phyloP scores from a whole-genome alignment of 768 basidiomycete genomes.

The Amyloporia xantha region DNA sequence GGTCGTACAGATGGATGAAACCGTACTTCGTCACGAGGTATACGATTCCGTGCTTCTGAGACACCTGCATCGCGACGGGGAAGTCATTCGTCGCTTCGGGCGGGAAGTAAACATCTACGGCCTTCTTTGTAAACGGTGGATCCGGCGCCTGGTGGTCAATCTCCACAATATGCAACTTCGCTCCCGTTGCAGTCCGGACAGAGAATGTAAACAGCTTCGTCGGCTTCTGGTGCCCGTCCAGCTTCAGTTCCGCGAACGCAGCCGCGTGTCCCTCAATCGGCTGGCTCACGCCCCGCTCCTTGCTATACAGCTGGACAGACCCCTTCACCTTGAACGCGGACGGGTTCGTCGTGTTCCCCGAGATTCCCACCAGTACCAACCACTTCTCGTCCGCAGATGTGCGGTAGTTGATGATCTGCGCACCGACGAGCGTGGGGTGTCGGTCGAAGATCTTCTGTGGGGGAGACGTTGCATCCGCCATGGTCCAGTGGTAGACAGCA shows the following conservation, averaged over 20 bases:
- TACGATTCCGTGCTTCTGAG: constrained; percentile 92
- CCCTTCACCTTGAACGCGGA: constrained; percentile 99
- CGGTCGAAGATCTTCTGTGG: constrained; percentile 96
- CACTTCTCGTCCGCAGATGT: constrained; percentile 91
- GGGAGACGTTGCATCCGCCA: constrained; percentile 63
- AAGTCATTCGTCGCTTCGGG: constrained; percentile 98
- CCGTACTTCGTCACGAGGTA: constrained; percentile 99
- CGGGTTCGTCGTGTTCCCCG: constrained; percentile 86
- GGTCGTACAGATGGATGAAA: constrained; percentile 98
- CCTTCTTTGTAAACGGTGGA: constrained; percentile 93
- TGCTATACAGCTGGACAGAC: constrained; percentile 93
- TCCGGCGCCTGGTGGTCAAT: constrained; percentile 94
- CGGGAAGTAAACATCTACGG: constrained; percentile 98
- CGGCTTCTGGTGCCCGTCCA: constrained; percentile 77
- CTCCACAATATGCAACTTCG: constrained; percentile 98
- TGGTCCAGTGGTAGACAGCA: constrained; percentile 89
- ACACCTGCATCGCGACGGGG: constrained; percentile 99
- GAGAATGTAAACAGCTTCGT: constrained; percentile 95
- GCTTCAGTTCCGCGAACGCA: constrained; percentile 86
- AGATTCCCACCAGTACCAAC: constrained; percentile 94
- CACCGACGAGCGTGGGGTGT: constrained; percentile 86
- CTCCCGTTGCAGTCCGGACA: constrained; percentile 93
- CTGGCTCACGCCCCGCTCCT: constrained; percentile 89
- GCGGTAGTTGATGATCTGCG: constrained; percentile 99
- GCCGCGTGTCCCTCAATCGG: constrained; percentile 99